Evolutionary conservation across 352 stramenopile species (phyloP).

Genomic region (Globisporangium acanthophoron): DNA sequence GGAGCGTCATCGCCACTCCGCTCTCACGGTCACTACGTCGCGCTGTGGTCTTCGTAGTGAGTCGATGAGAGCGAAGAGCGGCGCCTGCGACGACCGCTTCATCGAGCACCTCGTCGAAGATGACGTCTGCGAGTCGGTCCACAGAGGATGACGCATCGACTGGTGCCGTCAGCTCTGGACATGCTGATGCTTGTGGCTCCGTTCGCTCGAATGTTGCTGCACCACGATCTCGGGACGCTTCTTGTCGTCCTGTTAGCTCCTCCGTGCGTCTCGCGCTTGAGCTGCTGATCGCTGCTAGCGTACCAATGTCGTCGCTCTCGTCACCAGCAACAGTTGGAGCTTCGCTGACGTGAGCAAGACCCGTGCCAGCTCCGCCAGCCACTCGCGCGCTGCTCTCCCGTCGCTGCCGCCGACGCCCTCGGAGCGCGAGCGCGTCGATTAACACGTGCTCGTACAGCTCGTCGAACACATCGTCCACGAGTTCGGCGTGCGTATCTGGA

Average conservation of each 20-base stretch:
- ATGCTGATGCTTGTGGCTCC: no score
- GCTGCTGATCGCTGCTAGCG: slow-evolving; percentile 9
- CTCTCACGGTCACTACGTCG: background rate
- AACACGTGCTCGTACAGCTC: background rate
- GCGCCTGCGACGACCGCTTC: background rate
- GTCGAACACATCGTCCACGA: background rate
- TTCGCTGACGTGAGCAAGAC: background rate
- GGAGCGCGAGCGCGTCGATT: background rate
- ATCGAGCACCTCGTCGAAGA: slow-evolving; percentile 7
- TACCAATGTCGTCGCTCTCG: slow-evolving; percentile 8
- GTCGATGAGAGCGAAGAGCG: background rate
- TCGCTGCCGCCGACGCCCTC: background rate
- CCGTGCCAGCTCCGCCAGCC: background rate
- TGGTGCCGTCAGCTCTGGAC: background rate
- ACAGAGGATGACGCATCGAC: background rate
- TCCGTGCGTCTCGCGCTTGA: background rate
- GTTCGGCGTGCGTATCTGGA: background rate
- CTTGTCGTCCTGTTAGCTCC: background rate
- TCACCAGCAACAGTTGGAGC: background rate
- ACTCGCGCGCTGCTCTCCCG: background rate
- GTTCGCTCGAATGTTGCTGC: background rate
- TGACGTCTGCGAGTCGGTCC: background rate
- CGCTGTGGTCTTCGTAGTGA: background rate
- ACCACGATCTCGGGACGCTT: no score
- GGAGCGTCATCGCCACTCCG: background rate